Evolutionary conservation across 495 filamentous ascomycete genomes (phyloP), one percentile per base, ranked within the genome.

Genomic region (Penicillium nucicola): DNA sequence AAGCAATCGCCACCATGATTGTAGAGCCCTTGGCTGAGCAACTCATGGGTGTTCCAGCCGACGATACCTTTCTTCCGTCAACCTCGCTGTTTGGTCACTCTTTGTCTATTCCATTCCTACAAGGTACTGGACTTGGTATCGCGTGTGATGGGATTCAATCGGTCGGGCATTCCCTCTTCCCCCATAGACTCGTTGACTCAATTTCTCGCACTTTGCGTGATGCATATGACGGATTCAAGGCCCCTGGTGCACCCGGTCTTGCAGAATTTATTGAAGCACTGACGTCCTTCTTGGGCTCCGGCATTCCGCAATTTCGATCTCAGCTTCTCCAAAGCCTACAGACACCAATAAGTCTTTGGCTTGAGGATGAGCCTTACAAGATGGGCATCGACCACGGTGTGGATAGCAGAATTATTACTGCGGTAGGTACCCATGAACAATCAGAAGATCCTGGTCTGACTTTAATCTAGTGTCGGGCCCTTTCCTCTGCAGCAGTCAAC

Each of bases 1-100:
- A 74, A 5, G 80, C 78, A 2, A 72, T 84, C 18, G 77, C 81
- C 3, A 70, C 81, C 15, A 75, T 81, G 22, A 74, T 88, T 11
- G 71, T 90, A 22, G 89, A 92, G 48, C 89, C 89, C 9, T 62
- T 96, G 17, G 81, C 88, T 4, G 82, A 81, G 40, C 60, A 47
- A 13, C 55, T 73, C 22, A 56, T 60, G 39, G 42, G 25, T 23
- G 37, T 69, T 22, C 35, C 51, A 13, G 47, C 51, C 28, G 41
- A 20, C 3, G 52, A 64, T 19, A 50, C 61, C 1, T 70, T 64
- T 52, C 28, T 61, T 13, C 65, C 69, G 6, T 60, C 57, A 15
- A 61, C 61, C 6, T 65, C 69, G 20, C 56, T 77, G 2, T 56
- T 75, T 18, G 46, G 59, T 3, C 69, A 73, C 42, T 62, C 65